Base-by-base conservation (phyloP, 2,329 filamentous ascomycete species). In the Phoma sp. region DNA sequence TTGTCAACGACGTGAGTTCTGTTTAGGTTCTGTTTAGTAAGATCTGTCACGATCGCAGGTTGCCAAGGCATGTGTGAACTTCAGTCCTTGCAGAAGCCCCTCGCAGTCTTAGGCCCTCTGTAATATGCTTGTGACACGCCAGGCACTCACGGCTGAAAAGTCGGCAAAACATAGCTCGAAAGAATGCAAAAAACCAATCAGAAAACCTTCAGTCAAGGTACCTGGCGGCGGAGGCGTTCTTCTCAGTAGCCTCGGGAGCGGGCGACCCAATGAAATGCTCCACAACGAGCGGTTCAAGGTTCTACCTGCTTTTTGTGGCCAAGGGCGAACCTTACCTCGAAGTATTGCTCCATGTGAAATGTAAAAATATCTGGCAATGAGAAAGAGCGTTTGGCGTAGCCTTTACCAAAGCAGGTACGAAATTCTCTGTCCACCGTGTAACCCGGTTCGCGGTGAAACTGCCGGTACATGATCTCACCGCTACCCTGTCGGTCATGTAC, bases 241-340 rank as follows among this genome's bases (percentile, higher is more conserved):
- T 27, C 6, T 49, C 37, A 46, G 46, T 55, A 51, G 52, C 46
- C 46, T 55, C 46, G 52, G 46, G 52, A 51, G 37, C 47, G 52
- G 43, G 46, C 43, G 35, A 56, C 33, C 54, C 54, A 48, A 52
- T 51, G 25, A 35, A 47, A 4, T 19, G 17, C 39, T 51, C 54
- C 47, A 51, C 43, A 47, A 27, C 8, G 33, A 39, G 45, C 29
- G 43, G 29, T 58, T 56, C 41, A 33, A 37, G 60, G 62, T 31
- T 62, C 45, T 13, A 52, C 24, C 53, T 63, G 41, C 58, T 58
- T 9, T 7, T 52, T 63, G n/a, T 12, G 52, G 58, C 32, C 40
- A 62, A 63, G 62, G 33, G 22, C 31, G 51, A 46, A 47, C 39
- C 54, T 51, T 46, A 45, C 33, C 35, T 36, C 19, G 44, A 51